Evolutionary conservation across 495 filamentous ascomycete species (phyloP), one percentile per base, ranked within the genome.

Genomic region (Articulospora tetracladia): DNA sequence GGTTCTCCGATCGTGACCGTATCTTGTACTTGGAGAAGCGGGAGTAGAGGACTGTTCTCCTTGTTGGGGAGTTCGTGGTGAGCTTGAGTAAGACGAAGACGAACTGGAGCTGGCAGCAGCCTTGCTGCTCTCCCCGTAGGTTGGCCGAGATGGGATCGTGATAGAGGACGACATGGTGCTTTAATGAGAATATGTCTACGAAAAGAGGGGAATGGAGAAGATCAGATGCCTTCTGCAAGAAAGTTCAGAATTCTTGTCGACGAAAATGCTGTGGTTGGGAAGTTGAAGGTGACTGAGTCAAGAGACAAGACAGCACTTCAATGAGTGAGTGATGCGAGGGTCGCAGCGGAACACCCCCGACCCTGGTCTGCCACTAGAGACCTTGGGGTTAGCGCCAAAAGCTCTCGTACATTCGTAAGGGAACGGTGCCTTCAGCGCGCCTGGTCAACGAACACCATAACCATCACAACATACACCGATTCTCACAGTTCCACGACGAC

Each of bases 61-160:
- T 30, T 71, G 62, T 58, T 63, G 72, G 26, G 79, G 76, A 13
- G 77, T 73, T 51, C 69, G 74, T 24, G 80, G 79, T 1, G 81
- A 82, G 68, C 70, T 79, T 15, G 78, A 82, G 66, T 77, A 83
- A 15, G 78, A 81, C 25, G 79, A 82, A 8, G 72, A 69, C 23
- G 77, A 78, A 39, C 77, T 80, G 63, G 75, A 77, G 62, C 66
- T 67, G 24, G 69, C 65, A 26, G 63, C 63, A 69, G 75, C 58
- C 58, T 65, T 65, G 32, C 58, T 75, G 61, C 66, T 68, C 1
- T 77, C 69, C n/a, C 73, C 62, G 47, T 63, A 69, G 13, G 72
- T 66, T 0, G 72, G 68, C 66, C 77, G 67, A 22, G 74, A 63
- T 49, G 79, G 79, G 53, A 83, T 83, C 58, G 72, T 69, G 70